Evolutionary conservation across 176 grass and related monocot genomes (phyloP).

Genomic region (Musa schizocarpa): DNA sequence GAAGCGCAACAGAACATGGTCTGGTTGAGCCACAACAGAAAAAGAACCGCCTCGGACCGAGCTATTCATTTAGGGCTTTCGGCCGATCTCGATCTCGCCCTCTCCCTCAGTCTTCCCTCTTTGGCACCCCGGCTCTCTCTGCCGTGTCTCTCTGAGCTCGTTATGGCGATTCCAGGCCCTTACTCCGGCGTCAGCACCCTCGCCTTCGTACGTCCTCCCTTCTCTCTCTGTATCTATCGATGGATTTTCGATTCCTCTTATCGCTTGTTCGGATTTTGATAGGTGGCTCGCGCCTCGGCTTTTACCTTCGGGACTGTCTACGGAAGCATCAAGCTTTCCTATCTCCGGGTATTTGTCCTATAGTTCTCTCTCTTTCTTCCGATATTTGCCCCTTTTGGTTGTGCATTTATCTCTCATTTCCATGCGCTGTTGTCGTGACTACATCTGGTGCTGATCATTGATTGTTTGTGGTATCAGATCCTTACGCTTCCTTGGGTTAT

Average conservation of each 20-base stretch:
- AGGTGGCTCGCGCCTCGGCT: conserved; percentile 11
- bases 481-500: background rate
- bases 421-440: background rate
- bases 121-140: background rate
- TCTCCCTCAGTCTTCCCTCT: too few relatives aligned
- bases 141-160: background rate
- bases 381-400: background rate
- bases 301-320: conserved; percentile 5
- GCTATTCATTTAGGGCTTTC: background rate
- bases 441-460: background rate
- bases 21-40: too few relatives aligned
- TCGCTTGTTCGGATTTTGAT: background rate
- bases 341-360: conserved; percentile 5
- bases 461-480: background rate
- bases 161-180: background rate
- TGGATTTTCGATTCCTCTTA: background rate
- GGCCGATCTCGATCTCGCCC: background rate
- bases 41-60: too few relatives aligned
- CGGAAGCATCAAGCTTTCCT: conserved; percentile 8
- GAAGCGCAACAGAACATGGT: too few relatives aligned
- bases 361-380: background rate
- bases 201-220: background rate
- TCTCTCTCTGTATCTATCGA: background rate
- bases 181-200: conserved; percentile 8
- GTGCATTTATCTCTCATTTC: background rate